Base-by-base conservation (phyloP, 257 asterid genomes). In the Solanum pennellii region DNA sequence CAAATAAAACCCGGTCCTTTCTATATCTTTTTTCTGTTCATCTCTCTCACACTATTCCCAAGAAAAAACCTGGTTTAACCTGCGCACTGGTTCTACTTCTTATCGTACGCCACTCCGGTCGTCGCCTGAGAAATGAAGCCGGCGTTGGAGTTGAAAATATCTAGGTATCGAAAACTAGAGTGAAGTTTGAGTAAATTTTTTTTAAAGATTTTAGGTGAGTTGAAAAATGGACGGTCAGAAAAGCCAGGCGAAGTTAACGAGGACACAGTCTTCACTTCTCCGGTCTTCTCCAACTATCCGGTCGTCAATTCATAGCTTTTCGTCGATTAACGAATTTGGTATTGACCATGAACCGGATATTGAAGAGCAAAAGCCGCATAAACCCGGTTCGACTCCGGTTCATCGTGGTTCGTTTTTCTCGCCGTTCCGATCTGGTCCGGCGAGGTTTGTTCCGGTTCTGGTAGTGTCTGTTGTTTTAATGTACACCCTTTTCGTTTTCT, bases 291-390 rank as follows among this genome's bases (percentile, higher is more conserved):
- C 97, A 60, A 95, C 98, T 65, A 83, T 94, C 47, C 92, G 96
- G 79, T 96, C 99, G 2, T 94, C 99, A 72, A 96, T 96, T 73
- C 98, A 96, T 6, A 95, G 98, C 90, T 90, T 79, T 45, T 45
- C 98, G 41, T 96, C 98, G 37, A 92, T 94, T 84, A 92, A 86
- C 86, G 97, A 95, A 94, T 93, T 94, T 85, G 86, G 89, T 14
- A 75, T 92, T 35, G 42, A 45, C 84, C 91, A 90, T 1, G 95
- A 92, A 18, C 86, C n/a, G 79, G 92, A 96, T 90, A 89, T 95
- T 74, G 99, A 96, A 90, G 99, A 96, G 88, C 98, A 95, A 92
- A 96, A 96, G 94, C 98, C 93, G 9, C 99, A 96, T 86, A 92
- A 83, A 41, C 95, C 96, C 87, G 84, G 66, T 79, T 79, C 84